phyloP scores from a whole-genome alignment of 2,329 filamentous ascomycete species.

The Cercospora brassicicola region DNA sequence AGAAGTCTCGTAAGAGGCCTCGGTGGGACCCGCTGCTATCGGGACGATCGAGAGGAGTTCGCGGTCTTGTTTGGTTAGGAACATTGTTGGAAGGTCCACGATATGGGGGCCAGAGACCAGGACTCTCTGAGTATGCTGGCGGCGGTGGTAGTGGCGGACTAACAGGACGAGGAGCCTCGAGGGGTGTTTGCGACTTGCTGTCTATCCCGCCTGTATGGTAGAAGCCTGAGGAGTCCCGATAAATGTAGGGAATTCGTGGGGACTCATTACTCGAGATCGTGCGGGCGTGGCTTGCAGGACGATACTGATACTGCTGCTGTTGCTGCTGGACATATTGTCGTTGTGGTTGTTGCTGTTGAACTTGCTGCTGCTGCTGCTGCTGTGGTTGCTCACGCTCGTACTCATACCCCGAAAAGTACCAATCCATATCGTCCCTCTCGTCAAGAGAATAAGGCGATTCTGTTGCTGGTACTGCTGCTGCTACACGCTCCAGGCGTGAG shows the following conservation, averaged over 20 bases:
- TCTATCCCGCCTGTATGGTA: neutral
- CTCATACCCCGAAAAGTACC: neutral
- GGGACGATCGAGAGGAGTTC: neutral
- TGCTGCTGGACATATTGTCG: neutral
- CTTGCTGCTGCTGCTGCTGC: neutral
- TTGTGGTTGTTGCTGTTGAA: neutral
- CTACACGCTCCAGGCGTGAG: slow-evolving; percentile 11
- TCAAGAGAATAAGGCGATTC: slow-evolving; percentile 2
- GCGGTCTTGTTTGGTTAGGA: neutral
- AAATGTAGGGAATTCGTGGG: neutral
- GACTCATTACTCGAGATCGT: neutral
- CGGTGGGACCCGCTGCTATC: slow-evolving; percentile 8
- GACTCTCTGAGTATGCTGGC: neutral
- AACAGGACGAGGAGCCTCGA: neutral
- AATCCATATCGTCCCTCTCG: neutral
- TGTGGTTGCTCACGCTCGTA: neutral
- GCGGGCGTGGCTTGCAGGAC: neutral
- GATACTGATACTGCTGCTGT: neutral
- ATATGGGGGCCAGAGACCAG: neutral
- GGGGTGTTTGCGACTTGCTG: neutral
- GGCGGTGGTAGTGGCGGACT: neutral
- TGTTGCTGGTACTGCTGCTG: neutral
- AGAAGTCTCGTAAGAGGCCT: slow-evolving; percentile 10
- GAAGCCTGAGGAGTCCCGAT: neutral
- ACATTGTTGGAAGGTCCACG: neutral